Percentiles rank a stretch among this genome's conserved stretches.
Evolutionary conservation across 1,139 yeast species (phyloP).

Genomic region (Wickerhamomyces sp.): DNA sequence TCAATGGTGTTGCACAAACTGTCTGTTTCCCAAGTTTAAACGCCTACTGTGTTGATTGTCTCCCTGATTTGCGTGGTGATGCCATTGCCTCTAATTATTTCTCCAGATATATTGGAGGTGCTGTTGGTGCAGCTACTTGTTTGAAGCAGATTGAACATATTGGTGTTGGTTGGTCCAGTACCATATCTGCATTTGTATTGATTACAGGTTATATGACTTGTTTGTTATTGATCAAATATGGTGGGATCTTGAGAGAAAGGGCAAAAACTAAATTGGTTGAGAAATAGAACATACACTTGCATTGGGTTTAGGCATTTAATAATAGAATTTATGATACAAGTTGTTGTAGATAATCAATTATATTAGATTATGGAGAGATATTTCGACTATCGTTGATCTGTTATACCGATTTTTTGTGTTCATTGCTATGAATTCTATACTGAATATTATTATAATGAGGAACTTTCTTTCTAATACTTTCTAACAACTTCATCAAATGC

Average conservation of each 20-base stretch:
- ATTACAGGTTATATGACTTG: slow-evolving; percentile 9
- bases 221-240: slow-evolving; percentile 10
- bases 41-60: slow-evolving; percentile 51
- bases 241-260: slow-evolving; percentile 10
- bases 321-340: too few relatives aligned
- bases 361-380: too few relatives aligned
- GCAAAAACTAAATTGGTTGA: too few relatives aligned
- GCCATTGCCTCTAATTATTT: slow-evolving; percentile 50
- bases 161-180: slow-evolving; percentile 51
- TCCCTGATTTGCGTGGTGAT: slow-evolving; percentile 49
- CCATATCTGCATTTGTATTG: slow-evolving; percentile 28
- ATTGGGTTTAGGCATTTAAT: too few relatives aligned
- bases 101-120: slow-evolving; percentile 44
- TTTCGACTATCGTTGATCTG: too few relatives aligned
- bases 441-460: too few relatives aligned
- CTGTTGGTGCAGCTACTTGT: slow-evolving; percentile 44
- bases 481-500: too few relatives aligned
- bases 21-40: slow-evolving; percentile 45
- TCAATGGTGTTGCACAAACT: slow-evolving; percentile 46
- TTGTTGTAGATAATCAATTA: too few relatives aligned
- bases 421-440: too few relatives aligned
- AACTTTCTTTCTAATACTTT: too few relatives aligned
- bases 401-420: too few relatives aligned
- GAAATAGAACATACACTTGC: too few relatives aligned
- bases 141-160: slow-evolving; percentile 38